Base-by-base conservation (phyloP, 2,329 filamentous ascomycete genomes). In the Phyllachora maydis region DNA sequence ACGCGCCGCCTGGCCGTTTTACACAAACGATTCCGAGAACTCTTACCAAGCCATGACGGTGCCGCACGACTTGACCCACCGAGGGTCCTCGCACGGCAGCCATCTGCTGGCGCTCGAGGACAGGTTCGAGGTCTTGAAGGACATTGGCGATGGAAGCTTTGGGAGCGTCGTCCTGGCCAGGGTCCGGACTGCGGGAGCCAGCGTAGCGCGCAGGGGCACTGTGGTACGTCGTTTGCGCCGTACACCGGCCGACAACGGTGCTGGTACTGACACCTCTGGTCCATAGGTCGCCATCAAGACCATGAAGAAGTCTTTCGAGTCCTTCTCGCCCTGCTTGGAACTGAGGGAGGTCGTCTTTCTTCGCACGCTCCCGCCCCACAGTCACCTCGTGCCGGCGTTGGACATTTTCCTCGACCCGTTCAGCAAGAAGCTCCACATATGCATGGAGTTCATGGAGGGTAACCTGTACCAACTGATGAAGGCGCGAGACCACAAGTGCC, bases 381-480 rank as follows among this genome's bases (percentile, higher is more conserved):
- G 71, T 36, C 88, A 98, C 47, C 65, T 98, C 16, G 88, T 98
- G n/a, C 88, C 88, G 17, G 85, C 88, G 4, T 65, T 95, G 34
- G 88, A 98, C 51, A 98, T 98, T 41, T 98, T 98, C 51, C 68
- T 98, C 39, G 88, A 98, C 42, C 88, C 88, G 0, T 77, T 81
- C 46, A 92, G 66, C 52, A 90, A 83, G 54, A 92, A 93, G 52
- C 69, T 98, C 21, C 88, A 98, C 50, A 98, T 98, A 35, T 73
- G 68, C 42, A 98, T 98, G 88, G 88, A 98, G 54, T 93, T 91
- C 50, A 98, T 98, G 88, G 88, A 98, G 46, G 88, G 88, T 23
- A 98, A 98, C 47, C 62, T 98, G 1, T 98, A 98, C 49, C 88
- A 98, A 49, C 54, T 98, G 32, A 98, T 98, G 88, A 98, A 98